Conservation (phyloP, 768 basidiomycete genomes). For the Suillus plorans region DNA sequence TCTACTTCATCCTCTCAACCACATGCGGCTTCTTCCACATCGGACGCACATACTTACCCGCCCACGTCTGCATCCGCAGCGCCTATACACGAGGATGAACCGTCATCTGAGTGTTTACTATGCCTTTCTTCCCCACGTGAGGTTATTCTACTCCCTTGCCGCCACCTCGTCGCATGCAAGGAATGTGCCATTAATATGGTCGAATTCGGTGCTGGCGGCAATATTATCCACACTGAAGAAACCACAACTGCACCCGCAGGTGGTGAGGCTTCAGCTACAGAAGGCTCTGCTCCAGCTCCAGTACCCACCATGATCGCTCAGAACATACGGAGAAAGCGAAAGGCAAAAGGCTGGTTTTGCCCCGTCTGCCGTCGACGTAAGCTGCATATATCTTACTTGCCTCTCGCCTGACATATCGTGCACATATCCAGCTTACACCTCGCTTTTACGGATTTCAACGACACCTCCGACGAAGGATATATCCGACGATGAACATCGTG, state of each 20-base stretch:
- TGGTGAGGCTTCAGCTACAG: slow-evolving; percentile 19
- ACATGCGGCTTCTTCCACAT: slow-evolving; percentile 38
- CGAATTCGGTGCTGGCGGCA: slow-evolving; percentile 93
- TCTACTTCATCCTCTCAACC: slow-evolving; percentile 35
- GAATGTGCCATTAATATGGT: slow-evolving; percentile 98
- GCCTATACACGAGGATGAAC: slow-evolving; percentile 56
- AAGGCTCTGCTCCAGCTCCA: slow-evolving; percentile 11
- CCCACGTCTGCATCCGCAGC: slow-evolving; percentile 33
- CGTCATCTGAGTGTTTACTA: slow-evolving; percentile 86
- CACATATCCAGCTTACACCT: slow-evolving; percentile 70
- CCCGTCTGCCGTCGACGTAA: slow-evolving; percentile 93
- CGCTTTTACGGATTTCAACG: slow-evolving; percentile 80
- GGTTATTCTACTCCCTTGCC: slow-evolving; percentile 89
- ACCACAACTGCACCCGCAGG: slow-evolving; percentile 28
- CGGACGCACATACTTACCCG: slow-evolving; percentile 45
- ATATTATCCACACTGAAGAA: slow-evolving; percentile 61
- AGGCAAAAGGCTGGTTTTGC: slow-evolving; percentile 97
- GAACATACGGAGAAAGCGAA: slow-evolving; percentile 74
- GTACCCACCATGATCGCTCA: slow-evolving; percentile 28
- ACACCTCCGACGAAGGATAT: slow-evolving; percentile 49
- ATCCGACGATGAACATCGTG: slow-evolving; percentile 30
- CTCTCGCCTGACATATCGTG: slow-evolving; percentile 5
- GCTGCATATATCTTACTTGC: slow-evolving; percentile 29
- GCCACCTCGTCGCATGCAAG: slow-evolving; percentile 93
- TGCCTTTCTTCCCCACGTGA: slow-evolving; percentile 88